Evolutionary conservation across 257 asterid genomes (phyloP).

Genomic region (Knoxia roxburghii): DNA sequence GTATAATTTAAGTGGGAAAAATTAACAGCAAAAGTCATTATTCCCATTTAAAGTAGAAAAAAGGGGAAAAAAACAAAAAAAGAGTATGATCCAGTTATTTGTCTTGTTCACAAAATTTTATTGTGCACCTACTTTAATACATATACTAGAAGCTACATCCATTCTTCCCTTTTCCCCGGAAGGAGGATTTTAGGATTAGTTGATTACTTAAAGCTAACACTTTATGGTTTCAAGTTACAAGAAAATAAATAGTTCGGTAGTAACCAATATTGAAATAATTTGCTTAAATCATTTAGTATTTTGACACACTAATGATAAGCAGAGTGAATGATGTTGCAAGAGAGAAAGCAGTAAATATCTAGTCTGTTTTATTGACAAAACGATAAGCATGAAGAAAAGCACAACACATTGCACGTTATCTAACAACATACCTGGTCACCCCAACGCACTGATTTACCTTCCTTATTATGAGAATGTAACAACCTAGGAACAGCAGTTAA

Average conservation of each 20-base stretch:
- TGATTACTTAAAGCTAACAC: neutral
- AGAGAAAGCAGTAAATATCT: neutral
- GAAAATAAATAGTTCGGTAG: neutral
- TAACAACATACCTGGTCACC: slow-evolving; percentile 79
- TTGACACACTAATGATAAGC: neutral
- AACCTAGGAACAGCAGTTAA: slow-evolving; percentile 45
- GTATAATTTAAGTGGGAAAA: too few relatives aligned
- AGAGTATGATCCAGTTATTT: too few relatives aligned
- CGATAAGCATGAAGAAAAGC: slow-evolving; percentile 3
- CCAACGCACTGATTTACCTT: slow-evolving; percentile 97
- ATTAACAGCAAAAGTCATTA: neutral
- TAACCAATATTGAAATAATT: neutral
- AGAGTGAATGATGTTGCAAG: neutral
- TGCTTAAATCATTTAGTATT: neutral
- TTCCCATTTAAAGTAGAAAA: too few relatives aligned
- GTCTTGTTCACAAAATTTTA: too few relatives aligned
- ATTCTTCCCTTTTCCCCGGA: neutral
- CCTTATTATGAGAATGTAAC: slow-evolving; percentile 54
- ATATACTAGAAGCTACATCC: neutral
- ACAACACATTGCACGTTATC: neutral
- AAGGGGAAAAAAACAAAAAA: too few relatives aligned
- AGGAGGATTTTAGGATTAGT: neutral
- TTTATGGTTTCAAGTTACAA: neutral
- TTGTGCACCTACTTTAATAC: too few relatives aligned
- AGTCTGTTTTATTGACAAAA: neutral